Percentiles rank a stretch among this genome's conserved stretches.
phyloP scores from a whole-genome alignment of 441 rosid species.

The Arabidopsis lyrata region DNA sequence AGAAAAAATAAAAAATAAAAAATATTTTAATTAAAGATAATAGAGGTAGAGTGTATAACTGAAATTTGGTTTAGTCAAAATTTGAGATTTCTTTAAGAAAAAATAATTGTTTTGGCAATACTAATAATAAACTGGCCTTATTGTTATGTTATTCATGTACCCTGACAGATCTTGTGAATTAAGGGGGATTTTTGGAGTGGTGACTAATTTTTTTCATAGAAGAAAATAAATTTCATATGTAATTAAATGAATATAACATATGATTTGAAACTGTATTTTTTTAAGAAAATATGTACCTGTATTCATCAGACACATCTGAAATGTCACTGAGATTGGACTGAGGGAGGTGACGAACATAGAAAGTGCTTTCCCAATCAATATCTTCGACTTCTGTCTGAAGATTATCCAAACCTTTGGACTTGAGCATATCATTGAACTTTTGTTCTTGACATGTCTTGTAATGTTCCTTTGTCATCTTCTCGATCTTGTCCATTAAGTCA shows the following conservation, averaged over 20 bases:
- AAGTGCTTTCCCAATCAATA: constrained; percentile 78
- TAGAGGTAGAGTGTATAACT: not conserved
- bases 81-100: not conserved
- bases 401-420: constrained; percentile 56
- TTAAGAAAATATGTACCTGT: constrained; percentile 44
- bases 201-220: not conserved
- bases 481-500: constrained; percentile 69
- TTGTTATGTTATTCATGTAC: no score
- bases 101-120: no score
- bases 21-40: not conserved
- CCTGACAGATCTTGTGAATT: no score
- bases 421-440: constrained; percentile 68
- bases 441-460: constrained; percentile 59
- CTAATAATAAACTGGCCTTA: no score
- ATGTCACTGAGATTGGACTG: constrained; percentile 56
- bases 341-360: constrained; percentile 68
- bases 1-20: not conserved
- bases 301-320: constrained; percentile 60
- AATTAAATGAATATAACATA: not conserved
- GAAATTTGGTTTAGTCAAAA: not conserved
- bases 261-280: not conserved
- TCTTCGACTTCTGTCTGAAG: constrained; percentile 60
- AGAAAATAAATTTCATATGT: not conserved
- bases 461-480: constrained; percentile 70
- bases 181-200: no score